Percentiles rank a stretch among this genome's conserved stretches.
phyloP scores from a whole-genome alignment of 1,284 basidiomycete species.

The Puccinia hordei region DNA sequence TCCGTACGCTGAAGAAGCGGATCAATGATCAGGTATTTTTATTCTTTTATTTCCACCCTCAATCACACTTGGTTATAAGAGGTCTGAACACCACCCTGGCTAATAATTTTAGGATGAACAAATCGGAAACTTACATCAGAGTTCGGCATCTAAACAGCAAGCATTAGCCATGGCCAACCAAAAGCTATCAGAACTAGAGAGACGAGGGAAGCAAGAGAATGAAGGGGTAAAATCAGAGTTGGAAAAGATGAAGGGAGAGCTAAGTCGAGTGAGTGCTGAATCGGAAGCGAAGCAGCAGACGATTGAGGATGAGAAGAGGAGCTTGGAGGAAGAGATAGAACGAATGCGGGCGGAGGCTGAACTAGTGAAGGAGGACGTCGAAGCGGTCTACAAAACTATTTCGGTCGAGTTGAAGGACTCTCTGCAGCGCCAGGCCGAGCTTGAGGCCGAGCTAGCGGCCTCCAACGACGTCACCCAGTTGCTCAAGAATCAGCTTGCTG shows the following conservation, averaged over 20 bases:
- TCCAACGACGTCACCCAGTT: slow-evolving; percentile 11
- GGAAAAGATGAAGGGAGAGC: slow-evolving; percentile 1
- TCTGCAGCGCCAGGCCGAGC: background rate
- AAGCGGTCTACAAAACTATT: slow-evolving; percentile 5
- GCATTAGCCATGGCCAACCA: slow-evolving; percentile 40
- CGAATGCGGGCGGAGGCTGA: slow-evolving; percentile 14
- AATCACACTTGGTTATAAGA: too few relatives aligned
- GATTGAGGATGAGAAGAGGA: background rate
- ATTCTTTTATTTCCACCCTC: too few relatives aligned
- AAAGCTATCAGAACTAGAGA: slow-evolving; percentile 35
- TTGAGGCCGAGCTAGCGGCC: background rate
- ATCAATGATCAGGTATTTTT: slow-evolving; percentile 29
- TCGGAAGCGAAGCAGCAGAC: slow-evolving; percentile 5
- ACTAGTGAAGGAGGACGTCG: slow-evolving; percentile 23
- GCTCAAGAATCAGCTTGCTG: slow-evolving; percentile 20
- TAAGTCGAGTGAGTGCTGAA: background rate
- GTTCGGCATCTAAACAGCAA: slow-evolving; percentile 39
- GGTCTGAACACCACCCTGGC: too few relatives aligned
- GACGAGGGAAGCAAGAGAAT: slow-evolving; percentile 30
- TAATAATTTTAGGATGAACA: slow-evolving; percentile 29
- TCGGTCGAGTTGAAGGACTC: slow-evolving; percentile 23
- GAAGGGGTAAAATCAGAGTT: slow-evolving; percentile 12
- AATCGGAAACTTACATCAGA: slow-evolving; percentile 42
- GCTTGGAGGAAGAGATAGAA: slow-evolving; percentile 16
- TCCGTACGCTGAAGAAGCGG: slow-evolving; percentile 26